A percentile compares a stretch with the other conserved stretches of the same genome.
Conservation (phyloP, 192 early-diverging fungal species). For the Phycomyces nitens region DNA sequence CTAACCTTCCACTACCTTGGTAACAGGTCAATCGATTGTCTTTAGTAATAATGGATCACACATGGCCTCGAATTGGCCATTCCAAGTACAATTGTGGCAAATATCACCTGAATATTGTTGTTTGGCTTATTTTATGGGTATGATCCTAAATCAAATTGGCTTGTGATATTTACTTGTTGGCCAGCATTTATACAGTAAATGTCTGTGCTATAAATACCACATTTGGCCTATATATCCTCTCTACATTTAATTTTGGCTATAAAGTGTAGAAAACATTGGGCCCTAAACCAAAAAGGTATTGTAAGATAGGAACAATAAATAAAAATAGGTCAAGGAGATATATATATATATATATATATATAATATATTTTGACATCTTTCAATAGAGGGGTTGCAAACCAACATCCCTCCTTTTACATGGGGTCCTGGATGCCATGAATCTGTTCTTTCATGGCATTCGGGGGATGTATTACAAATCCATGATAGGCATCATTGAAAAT, state of each 20-base stretch:
- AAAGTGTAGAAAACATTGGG: too few relatives aligned
- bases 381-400: conserved; percentile 12
- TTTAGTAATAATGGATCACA: too few relatives aligned
- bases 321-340: too few relatives aligned
- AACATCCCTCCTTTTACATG: conserved; percentile 10
- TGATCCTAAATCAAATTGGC: conserved; percentile 70
- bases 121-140: conserved; percentile 78
- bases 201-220: conserved; percentile 64
- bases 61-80: too few relatives aligned
- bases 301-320: too few relatives aligned
- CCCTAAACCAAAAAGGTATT: conserved; percentile 10
- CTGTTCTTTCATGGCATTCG: conserved; percentile 49
- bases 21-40: too few relatives aligned
- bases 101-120: conserved; percentile 63
- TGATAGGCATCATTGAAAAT: conserved; percentile 63
- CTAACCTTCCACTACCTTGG: too few relatives aligned
- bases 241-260: too few relatives aligned
- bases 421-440: conserved; percentile 43
- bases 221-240: conserved; percentile 13
- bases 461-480: conserved; percentile 77
- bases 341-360: too few relatives aligned
- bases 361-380: background rate
- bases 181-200: conserved; percentile 41
- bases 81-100: conserved; percentile 76
- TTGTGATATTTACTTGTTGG: conserved; percentile 59